Conservation (phyloP, 371 early-diverging fungal species). For the Mortierella sp. region DNA sequence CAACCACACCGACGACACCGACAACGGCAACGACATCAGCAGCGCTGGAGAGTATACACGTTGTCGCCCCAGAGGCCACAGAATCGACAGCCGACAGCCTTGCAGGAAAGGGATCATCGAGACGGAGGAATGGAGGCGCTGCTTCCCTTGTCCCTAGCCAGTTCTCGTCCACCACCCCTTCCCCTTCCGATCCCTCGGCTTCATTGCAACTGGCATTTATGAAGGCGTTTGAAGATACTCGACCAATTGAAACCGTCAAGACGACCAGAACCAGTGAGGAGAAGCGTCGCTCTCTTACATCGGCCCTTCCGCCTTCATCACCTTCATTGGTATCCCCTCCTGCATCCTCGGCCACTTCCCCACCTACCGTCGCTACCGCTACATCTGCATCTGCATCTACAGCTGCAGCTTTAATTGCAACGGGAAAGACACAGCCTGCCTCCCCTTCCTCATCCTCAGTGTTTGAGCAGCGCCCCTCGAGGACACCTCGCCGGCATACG, state of each 20-base stretch:
- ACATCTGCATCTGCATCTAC: conserved; percentile 7
- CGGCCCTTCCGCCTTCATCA: not conserved
- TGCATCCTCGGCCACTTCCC: not conserved
- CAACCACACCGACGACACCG: conserved; percentile 1
- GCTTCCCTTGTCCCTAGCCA: conserved; percentile 36
- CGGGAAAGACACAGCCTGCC: conserved; percentile 12
- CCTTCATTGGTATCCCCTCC: conserved; percentile 4
- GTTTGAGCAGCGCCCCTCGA: conserved; percentile 20
- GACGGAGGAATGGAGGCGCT: conserved; percentile 36
- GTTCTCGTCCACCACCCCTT: conserved; percentile 12
- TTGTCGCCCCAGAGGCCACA: not conserved
- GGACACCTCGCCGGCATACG: conserved; percentile 47
- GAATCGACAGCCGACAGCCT: not conserved
- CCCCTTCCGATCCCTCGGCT: not conserved
- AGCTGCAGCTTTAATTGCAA: conserved; percentile 1
- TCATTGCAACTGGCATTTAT: conserved; percentile 28
- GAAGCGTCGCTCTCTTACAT: not conserved
- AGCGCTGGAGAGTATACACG: not conserved
- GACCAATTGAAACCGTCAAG: not conserved
- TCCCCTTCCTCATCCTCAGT: not conserved
- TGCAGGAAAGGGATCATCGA: conserved; percentile 23
- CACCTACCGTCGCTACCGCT: not conserved
- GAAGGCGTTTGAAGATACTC: conserved; percentile 34
- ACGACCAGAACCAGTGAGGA: conserved; percentile 4
- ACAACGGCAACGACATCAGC: not conserved